Evolutionary conservation across 371 early-diverging fungal species (phyloP).

Genomic region (Haplosporangium sp.): DNA sequence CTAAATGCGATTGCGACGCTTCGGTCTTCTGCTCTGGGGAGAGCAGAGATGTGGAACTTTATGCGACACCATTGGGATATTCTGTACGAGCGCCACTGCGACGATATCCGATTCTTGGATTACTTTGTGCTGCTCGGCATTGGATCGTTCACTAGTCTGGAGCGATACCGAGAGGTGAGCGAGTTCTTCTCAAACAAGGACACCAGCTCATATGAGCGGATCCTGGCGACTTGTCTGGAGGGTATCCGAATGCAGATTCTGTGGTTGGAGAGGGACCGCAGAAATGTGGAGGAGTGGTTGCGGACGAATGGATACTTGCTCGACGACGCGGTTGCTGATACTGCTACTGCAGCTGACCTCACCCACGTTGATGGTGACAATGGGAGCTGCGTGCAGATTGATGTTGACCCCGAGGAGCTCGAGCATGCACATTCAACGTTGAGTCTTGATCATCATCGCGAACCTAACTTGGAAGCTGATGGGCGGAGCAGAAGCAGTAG

Average conservation of each 20-base stretch:
- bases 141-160: conserved; percentile 75
- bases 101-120: conserved; percentile 81
- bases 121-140: conserved; percentile 74
- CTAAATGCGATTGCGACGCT: conserved; percentile 35
- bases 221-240: conserved; percentile 89
- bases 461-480: too few species aligned
- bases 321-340: too few species aligned
- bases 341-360: too few species aligned
- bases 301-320: too few species aligned
- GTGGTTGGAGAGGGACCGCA: conserved; percentile 84
- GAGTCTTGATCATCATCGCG: too few species aligned
- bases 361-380: too few species aligned
- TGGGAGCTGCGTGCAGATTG: too few species aligned
- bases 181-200: conserved; percentile 81
- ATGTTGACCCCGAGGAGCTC: too few species aligned
- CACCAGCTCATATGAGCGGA: conserved; percentile 76
- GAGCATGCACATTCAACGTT: too few species aligned
- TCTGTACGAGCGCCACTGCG: conserved; percentile 69
- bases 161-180: conserved; percentile 75
- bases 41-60: conserved; percentile 50
- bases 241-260: conserved; percentile 78
- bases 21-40: conserved; percentile 40
- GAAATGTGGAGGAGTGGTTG: conserved; percentile 81
- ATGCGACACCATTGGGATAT: conserved; percentile 49
- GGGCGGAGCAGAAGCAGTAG: too few species aligned